Evolutionary conservation across 2,329 filamentous ascomycete genomes (phyloP).

Genomic region (Fonsecaea multimorphosa): DNA sequence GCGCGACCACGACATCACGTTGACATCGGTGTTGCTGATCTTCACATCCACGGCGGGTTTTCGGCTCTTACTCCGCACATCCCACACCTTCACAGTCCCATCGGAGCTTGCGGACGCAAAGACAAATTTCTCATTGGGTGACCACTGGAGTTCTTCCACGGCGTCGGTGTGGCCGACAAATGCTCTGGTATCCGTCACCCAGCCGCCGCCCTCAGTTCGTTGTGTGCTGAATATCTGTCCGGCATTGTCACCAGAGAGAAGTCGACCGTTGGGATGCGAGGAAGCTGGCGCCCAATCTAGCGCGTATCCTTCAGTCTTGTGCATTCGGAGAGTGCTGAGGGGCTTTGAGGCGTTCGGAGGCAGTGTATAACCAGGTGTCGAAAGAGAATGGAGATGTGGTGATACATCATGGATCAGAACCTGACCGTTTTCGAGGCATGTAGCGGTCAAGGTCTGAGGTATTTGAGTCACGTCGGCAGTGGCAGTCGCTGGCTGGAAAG

Average conservation of each 20-base stretch:
- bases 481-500: constrained; percentile 74
- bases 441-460: constrained; percentile 83
- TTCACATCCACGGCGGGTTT: constrained; percentile 86
- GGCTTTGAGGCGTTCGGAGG: constrained; percentile 87
- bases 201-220: constrained; percentile 83
- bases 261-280: constrained; percentile 76
- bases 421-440: constrained; percentile 84
- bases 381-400: constrained; percentile 85
- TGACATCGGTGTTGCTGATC: constrained; percentile 84
- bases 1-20: constrained; percentile 93
- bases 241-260: constrained; percentile 89
- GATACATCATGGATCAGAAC: constrained; percentile 95
- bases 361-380: constrained; percentile 81
- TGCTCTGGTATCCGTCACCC: constrained; percentile 81
- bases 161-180: constrained; percentile 84
- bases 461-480: constrained; percentile 69
- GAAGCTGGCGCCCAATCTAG: constrained; percentile 85
- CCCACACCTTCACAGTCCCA: constrained; percentile 95
- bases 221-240: constrained; percentile 89
- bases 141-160: constrained; percentile 97
- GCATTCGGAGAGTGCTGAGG: constrained; percentile 82
- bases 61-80: constrained; percentile 86
- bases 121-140: constrained; percentile 86
- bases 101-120: constrained; percentile 95
- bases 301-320: constrained; percentile 93